Evolutionary conservation across 768 basidiomycete species (phyloP), one percentile per base, ranked within the genome.

Genomic region (Tephrocybe sp.): DNA sequence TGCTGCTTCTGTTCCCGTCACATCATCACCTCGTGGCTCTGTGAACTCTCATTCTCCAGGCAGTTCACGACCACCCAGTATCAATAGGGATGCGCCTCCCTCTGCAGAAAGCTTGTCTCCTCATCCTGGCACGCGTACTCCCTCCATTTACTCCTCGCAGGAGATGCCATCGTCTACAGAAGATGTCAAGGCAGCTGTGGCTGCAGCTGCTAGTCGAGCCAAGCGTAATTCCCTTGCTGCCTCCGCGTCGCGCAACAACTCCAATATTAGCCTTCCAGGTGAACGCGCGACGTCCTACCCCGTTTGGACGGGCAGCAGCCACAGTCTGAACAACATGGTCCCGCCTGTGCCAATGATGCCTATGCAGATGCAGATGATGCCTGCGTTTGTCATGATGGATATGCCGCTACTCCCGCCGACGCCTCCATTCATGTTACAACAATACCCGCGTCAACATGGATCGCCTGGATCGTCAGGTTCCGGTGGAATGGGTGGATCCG

Each of bases 351-450:
- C 55, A 37, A 62, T 73, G 19, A 73, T 74, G 37, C 51, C 42
- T 12, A 49, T 51, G 51, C 54, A 55, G 6, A 63, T 77, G 9
- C 73, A 66, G 2, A 55, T 59, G 19, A 61, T 77, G 49, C 70
- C 72, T 15, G 69, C 76, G 32, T 75, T 50, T 42, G 47, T 71
- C 49, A 67, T 75, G 46, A 69, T 82, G 66, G 83, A 87, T 55
- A 79, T 80, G 77, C 84, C 87, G 6, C 69, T 89, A 9, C 73
- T 89, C 25, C 87, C 87, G 9, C 87, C 87, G 5, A 75, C 82
- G 1, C 79, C 87, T 19, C 86, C 87, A 11, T 89, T 89, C 66
- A 87, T 88, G 83, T 76, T 86, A 69, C 80, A 80, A 47, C 76
- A 80, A 49, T 80, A 74, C 49, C 74, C 79, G 25, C 72, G 76